Percentiles rank a stretch among this genome's conserved stretches.
Conservation (phyloP, 2,329 filamentous ascomycete genomes). For the Phaeophleospora eucalypticola region DNA sequence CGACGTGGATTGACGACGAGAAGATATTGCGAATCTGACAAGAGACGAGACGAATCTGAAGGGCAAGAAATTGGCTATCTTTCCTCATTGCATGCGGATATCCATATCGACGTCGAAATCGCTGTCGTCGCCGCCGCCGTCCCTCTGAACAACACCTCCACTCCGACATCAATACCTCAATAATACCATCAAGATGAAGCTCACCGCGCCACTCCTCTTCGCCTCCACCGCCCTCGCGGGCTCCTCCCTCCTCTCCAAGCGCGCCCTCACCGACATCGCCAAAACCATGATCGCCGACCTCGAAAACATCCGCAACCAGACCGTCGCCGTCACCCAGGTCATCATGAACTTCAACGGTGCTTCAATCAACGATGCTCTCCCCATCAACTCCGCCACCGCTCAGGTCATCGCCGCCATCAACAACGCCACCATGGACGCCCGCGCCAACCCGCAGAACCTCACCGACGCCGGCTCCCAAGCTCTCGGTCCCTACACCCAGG, state of each 20-base stretch:
- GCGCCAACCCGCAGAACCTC: neutral
- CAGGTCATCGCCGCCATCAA: constrained; percentile 3
- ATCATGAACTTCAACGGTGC: constrained; percentile 2
- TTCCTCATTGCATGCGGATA: too few species aligned
- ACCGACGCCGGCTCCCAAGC: neutral
- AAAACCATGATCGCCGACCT: constrained; percentile 1
- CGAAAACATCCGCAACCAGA: constrained; percentile 1
- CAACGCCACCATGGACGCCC: neutral
- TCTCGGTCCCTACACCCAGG: constrained; percentile 4
- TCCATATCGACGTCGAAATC: too few species aligned
- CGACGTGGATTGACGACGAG: too few species aligned
- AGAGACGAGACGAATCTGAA: too few species aligned
- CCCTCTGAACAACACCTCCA: neutral
- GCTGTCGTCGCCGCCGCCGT: too few species aligned
- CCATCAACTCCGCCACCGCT: constrained; percentile 5
- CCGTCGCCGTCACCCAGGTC: neutral
- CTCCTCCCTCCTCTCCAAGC: neutral
- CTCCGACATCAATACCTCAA: neutral
- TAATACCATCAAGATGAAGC: constrained; percentile 5
- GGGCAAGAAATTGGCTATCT: too few species aligned
- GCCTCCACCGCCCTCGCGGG: neutral
- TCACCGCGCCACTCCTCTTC: neutral
- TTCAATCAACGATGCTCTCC: neutral
- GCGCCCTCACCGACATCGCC: neutral
- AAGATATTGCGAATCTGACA: too few species aligned